Evolutionary conservation across 371 early-diverging fungal genomes (phyloP).

Genomic region (Zancudomyces culisetae): DNA sequence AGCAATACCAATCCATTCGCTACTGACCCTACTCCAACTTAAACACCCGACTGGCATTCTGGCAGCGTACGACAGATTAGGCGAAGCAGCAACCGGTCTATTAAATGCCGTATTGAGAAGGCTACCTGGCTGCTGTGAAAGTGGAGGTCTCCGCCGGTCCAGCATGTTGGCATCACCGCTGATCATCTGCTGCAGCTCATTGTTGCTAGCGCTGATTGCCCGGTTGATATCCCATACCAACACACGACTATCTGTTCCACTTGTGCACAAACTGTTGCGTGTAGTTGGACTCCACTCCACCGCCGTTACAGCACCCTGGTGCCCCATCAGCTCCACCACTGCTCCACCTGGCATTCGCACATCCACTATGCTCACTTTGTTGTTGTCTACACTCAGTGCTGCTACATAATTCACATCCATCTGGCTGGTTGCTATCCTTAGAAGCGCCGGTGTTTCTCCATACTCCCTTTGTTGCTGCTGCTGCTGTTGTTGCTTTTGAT

Average conservation of each 20-base stretch:
- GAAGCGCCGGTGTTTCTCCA: conserved; percentile 34
- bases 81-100: conserved; percentile 7
- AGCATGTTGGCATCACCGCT: neutral
- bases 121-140: conserved; percentile 10
- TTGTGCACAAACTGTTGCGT: conserved; percentile 18
- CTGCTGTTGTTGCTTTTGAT: neutral
- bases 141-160: conserved; percentile 13
- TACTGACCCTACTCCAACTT: conserved; percentile 17
- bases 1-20: conserved; percentile 25
- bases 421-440: conserved; percentile 73
- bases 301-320: conserved; percentile 30
- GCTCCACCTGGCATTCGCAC: conserved; percentile 78
- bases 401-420: conserved; percentile 76
- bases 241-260: conserved; percentile 21
- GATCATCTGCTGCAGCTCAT: conserved; percentile 21
- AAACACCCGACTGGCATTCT: conserved; percentile 21
- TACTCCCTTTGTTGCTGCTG: neutral
- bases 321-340: conserved; percentile 60
- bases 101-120: neutral
- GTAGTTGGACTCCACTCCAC: conserved; percentile 20
- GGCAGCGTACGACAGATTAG: conserved; percentile 22
- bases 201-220: neutral
- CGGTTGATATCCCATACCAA: conserved; percentile 26
- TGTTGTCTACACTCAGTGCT: conserved; percentile 68
- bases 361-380: conserved; percentile 64